Evolutionary conservation across 1,284 basidiomycete genomes (phyloP), one percentile per base, ranked within the genome.

Genomic region (Mycosarcoma maydis): DNA sequence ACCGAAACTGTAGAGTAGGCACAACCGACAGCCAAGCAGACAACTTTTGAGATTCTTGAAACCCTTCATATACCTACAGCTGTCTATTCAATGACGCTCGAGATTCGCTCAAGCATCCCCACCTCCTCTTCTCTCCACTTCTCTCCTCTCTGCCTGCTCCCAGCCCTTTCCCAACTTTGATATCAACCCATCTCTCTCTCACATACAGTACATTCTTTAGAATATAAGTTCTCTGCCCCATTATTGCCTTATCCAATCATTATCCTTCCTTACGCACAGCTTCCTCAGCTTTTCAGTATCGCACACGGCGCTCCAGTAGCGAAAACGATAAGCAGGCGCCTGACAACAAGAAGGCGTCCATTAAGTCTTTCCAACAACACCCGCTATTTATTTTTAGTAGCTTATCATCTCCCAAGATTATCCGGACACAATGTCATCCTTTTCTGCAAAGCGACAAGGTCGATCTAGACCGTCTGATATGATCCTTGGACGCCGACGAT

Each of bases 371-470:
- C n/a, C n/a, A n/a, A n/a, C n/a, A n/a, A n/a, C n/a, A n/a, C n/a
- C n/a, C n/a, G n/a, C n/a, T n/a, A n/a, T n/a, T n/a, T n/a, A n/a
- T n/a, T n/a, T n/a, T n/a, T n/a, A n/a, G n/a, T n/a, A n/a, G n/a
- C n/a, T n/a, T n/a, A n/a, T n/a, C n/a, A n/a, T n/a, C n/a, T 29
- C 27, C 27, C 27, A 29, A 29, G 16, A 34, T 4, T 30, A 30
- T 30, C 29, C 14, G 9, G 9, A 30, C 29, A 34, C n/a, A 6
- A 61, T 58, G 58, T 23, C 53, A 1, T 70, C 67, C 13, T 70
- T 65, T 33, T 60, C 67, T 2, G 61, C 56, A 3, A 60, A 60
- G 5, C 45, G 67, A 11, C 61, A 70, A 26, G 57, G 67, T n/a
- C 57, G 61, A 17, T 42, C 67, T 1, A 38, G 57, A 19, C 67